Evolutionary conservation across 2,329 filamentous ascomycete genomes (phyloP), one percentile per base, ranked within the genome.

Genomic region (Xenoacremonium recifei): DNA sequence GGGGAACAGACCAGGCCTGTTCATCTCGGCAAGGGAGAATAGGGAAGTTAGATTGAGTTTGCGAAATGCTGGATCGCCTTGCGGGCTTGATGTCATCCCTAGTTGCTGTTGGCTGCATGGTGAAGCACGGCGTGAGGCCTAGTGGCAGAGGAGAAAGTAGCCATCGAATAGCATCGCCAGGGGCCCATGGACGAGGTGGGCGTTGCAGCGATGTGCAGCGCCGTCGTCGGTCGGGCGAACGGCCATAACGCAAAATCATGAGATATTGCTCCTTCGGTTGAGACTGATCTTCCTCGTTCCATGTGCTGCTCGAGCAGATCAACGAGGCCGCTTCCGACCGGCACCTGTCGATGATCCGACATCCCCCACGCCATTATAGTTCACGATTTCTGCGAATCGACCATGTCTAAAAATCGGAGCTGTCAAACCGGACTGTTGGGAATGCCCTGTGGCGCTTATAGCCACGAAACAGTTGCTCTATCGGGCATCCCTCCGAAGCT

Each of bases 391-490:
- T 31, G 29, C 29, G 6, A 34, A 20, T 9, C 16, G 6, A 5
- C 16, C 32, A 18, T 20, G 17, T 34, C 16, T 9, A 18, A 9
- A 34, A 9, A 9, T n/a, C 17, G 17, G 32, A 33, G 31, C 33
- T 42, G 36, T 39, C 36, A 40, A 36, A 33, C 40, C 20, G 13
- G 36, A 29, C 44, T 27, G 16, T 21, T 43, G 17, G 38, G 5
- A 31, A 38, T 33, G 34, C 31, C 20, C 30, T 23, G 40, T 38
- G 37, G 40, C 40, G 40, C 35, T 35, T 16, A 47, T 40, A 36
- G 33, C 34, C 31, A 19, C 23, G 18, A 16, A n/a, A 27, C 10
- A 25, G 21, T 35, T 27, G 20, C 41, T 29, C 34, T 19, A 45
- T 36, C 21, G 19, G 15, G n/a, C n/a, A n/a, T n/a, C n/a, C n/a